These are phyloP conservation scores for Wilhelminamyces savonicus DNA, from an alignment of 805 yeast species.

Conservation along the genomic window DNA sequence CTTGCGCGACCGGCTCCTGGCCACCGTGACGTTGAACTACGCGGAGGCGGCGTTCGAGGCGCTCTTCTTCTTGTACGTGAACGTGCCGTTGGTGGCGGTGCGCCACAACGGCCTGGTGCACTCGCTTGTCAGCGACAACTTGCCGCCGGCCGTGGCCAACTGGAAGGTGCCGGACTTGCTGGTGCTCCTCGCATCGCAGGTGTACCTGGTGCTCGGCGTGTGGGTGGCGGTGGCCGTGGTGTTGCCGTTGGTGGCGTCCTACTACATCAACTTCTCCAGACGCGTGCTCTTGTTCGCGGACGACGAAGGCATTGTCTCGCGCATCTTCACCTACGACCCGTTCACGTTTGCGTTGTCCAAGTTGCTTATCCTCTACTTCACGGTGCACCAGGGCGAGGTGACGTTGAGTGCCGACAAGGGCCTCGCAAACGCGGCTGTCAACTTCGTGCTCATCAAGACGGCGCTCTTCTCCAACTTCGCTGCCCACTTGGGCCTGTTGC, in stretches of 20 bases:
- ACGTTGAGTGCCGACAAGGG: constrained; percentile 19
- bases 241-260: constrained; percentile 39
- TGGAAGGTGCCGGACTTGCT: constrained; percentile 31
- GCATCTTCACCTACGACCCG: constrained; percentile 46
- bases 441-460: constrained; percentile 28
- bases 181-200: constrained; percentile 21
- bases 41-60: constrained; percentile 24
- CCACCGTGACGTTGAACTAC: constrained; percentile 29
- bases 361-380: constrained; percentile 34
- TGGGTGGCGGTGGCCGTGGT: constrained; percentile 39
- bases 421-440: constrained; percentile 19
- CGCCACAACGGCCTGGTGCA: constrained; percentile 30
- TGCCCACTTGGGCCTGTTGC: constrained; percentile 39
- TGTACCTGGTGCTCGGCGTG: constrained; percentile 23
- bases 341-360: constrained; percentile 46
- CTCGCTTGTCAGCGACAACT: constrained; percentile 28
- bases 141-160: constrained; percentile 14
- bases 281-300: constrained; percentile 30
- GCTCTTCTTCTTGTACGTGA: constrained; percentile 23
- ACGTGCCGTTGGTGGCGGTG: constrained; percentile 29
- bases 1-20: constrained; percentile 34
- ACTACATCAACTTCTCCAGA: constrained; percentile 47
- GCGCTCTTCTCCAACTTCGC: constrained; percentile 32
- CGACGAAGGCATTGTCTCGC: constrained; percentile 22
- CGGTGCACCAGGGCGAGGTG: constrained; percentile 26